Evolutionary conservation across 495 filamentous ascomycete genomes (phyloP), one percentile per base, ranked within the genome.

Genomic region (Hypoxylon lenormandii): DNA sequence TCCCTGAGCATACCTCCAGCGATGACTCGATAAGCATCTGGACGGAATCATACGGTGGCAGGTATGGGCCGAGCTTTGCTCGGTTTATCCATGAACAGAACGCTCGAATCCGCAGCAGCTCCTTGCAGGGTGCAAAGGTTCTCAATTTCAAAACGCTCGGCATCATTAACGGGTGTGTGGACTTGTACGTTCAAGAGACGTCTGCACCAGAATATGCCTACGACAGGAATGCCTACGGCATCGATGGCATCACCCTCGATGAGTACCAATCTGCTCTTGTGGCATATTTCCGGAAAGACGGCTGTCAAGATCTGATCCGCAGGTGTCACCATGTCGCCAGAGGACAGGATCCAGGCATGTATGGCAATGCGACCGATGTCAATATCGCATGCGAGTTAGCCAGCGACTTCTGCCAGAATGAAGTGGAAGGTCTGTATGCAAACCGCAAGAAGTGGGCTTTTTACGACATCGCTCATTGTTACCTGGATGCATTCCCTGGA

Each of bases 101-200:
- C 66, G 63, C 77, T 22, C 73, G 73, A 43, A 83, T 85, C 26
- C 72, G 69, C 1, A 78, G 80, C 60, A 83, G 85, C 3, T 79
- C 80, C 18, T 69, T 81, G 37, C 67, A 76, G 16, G 80, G 74
- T 16, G 81, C 78, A 2, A 73, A 81, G 12, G 69, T 76, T 47
- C 80, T 91, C 16, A 81, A 83, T 46, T 76, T 90, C 26, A 82
- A 80, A 56, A 84, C 86, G 19, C 74, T 88, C 6, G 80, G 84
- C 11, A 83, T 88, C 40, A 66, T 90, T 48, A 95, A 93, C 74
- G 91, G 89, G n/a, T 91, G 89, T 69, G 82, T 93, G 36, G 91
- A 94, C 76, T 78, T 86, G 37, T 70, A 84, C 16, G 82, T 86
- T 3, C 91, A 94, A 78, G 82, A 80, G 15, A 82, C 84, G 3